Evolutionary conservation across 192 early-diverging fungal genomes (phyloP).

Genomic region (Mortierella alpina): DNA sequence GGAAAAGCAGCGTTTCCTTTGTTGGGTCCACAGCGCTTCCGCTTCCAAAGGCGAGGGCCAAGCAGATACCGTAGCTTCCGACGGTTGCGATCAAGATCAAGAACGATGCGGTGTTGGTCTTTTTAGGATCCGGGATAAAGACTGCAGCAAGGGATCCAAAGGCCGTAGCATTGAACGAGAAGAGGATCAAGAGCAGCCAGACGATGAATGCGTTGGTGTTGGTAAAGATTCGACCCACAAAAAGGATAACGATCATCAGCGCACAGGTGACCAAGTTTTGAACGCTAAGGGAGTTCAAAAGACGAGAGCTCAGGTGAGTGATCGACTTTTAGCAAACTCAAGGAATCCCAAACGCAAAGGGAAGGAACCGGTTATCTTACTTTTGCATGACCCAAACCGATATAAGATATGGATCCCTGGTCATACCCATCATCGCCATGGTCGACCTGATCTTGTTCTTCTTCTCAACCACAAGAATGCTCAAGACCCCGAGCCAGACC

Average conservation of each 20-base stretch:
- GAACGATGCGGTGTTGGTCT: constrained; percentile 30
- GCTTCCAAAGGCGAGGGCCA: constrained; percentile 42
- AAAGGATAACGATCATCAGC: constrained; percentile 46
- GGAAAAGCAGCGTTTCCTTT: constrained; percentile 33
- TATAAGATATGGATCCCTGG: constrained; percentile 21
- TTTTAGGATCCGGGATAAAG: constrained; percentile 48
- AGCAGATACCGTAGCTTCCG: constrained; percentile 31
- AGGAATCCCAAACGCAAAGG: background rate
- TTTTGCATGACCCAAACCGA: constrained; percentile 52
- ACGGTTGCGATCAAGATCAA: constrained; percentile 29
- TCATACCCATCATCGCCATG: constrained; percentile 56
- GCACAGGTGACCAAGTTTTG: constrained; percentile 39
- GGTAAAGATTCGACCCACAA: constrained; percentile 46
- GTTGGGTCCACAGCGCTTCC: constrained; percentile 3
- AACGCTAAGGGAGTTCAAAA: constrained; percentile 4
- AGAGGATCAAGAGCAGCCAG: constrained; percentile 44
- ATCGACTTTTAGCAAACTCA: background rate
- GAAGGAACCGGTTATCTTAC: constrained; percentile 5
- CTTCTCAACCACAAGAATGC: constrained; percentile 48
- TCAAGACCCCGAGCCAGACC: constrained; percentile 49
- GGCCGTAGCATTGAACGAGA: constrained; percentile 45
- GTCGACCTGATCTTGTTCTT: constrained; percentile 38
- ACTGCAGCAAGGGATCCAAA: constrained; percentile 45
- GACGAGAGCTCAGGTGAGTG: background rate
- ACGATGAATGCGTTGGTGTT: constrained; percentile 42